A percentile compares a stretch with the other conserved stretches of the same genome.
Evolutionary conservation across 2,329 filamentous ascomycete genomes (phyloP).

Genomic region (Phoma herbarum): DNA sequence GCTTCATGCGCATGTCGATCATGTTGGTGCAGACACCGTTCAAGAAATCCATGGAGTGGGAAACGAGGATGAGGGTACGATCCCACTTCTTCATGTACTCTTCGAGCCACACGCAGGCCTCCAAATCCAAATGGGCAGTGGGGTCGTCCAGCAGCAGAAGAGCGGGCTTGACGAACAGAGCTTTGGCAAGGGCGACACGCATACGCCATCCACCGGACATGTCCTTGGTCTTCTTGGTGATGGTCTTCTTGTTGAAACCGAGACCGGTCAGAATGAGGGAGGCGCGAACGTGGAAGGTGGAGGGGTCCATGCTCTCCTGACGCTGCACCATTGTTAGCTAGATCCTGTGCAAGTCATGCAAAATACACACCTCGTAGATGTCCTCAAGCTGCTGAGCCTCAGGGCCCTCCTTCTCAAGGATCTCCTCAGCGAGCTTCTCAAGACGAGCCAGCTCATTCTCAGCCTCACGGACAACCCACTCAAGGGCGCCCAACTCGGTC

Average conservation of each 20-base stretch:
- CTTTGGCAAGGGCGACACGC: conserved; percentile 97
- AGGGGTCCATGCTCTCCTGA: conserved; percentile 98
- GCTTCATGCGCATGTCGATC: conserved; percentile 94
- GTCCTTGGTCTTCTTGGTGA: conserved; percentile 99
- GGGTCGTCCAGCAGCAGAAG: conserved; percentile 96
- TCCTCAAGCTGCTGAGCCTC: conserved; percentile 91
- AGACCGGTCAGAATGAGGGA: conserved; percentile 98
- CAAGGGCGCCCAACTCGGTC: conserved; percentile 86
- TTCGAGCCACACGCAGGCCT: conserved; percentile 99
- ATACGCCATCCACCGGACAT: conserved; percentile 99
- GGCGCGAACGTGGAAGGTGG: conserved; percentile 93
- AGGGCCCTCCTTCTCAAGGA: conserved; percentile 90
- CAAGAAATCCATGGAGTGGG: conserved; percentile 98
- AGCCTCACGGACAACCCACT: conserved; percentile 96
- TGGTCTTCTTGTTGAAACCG: conserved; percentile 97
- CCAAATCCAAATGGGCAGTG: conserved; percentile 98
- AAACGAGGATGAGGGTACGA: conserved; percentile 93
- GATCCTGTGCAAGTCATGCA: background rate
- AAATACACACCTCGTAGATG: conserved; percentile 82
- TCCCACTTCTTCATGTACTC: conserved; percentile 99
- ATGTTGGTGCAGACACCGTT: conserved; percentile 99
- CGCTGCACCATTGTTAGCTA: conserved; percentile 64
- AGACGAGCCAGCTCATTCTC: conserved; percentile 91
- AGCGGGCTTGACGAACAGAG: conserved; percentile 97
- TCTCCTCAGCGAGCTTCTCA: conserved; percentile 86